phyloP scores from a whole-genome alignment of 345 rosid species.

The Hypericum androsaemum region DNA sequence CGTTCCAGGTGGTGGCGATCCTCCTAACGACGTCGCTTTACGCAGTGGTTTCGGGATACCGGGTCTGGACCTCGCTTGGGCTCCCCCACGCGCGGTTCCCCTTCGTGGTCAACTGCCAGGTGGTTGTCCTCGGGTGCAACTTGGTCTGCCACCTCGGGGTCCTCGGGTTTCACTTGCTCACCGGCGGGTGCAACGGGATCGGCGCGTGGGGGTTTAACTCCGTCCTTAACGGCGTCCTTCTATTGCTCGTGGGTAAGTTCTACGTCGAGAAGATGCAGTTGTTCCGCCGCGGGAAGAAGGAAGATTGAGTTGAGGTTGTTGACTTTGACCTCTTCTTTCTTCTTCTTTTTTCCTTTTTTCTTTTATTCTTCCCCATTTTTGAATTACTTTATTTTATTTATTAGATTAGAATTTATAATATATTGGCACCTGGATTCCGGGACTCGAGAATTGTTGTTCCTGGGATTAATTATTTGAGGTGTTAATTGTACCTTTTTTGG shows the following conservation, averaged over 20 bases:
- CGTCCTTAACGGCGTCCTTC: conserved; percentile 16
- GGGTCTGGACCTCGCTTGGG: conserved; percentile 23
- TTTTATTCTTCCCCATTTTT: too few species aligned
- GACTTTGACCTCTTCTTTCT: background rate
- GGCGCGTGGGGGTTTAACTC: conserved; percentile 23
- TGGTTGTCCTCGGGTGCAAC: conserved; percentile 18
- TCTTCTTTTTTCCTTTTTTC: too few species aligned
- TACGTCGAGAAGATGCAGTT: conserved; percentile 10
- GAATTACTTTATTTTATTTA: too few species aligned
- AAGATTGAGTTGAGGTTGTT: background rate
- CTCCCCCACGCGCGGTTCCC: conserved; percentile 16
- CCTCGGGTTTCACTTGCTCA: conserved; percentile 18
- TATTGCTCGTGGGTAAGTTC: conserved; percentile 18
- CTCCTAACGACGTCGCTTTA: conserved; percentile 14
- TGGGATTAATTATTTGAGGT: too few species aligned
- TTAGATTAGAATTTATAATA: too few species aligned
- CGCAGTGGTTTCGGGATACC: conserved; percentile 23
- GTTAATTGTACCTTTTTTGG: too few species aligned
- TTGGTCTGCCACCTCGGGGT: conserved; percentile 24
- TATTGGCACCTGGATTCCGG: too few species aligned
- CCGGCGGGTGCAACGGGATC: conserved; percentile 28
- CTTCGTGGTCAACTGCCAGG: conserved; percentile 20
- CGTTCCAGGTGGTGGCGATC: conserved; percentile 1
- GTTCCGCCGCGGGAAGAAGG: background rate
- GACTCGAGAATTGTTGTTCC: too few species aligned